Conservation (phyloP, 2,329 filamentous ascomycete genomes). For the Passalora sequoiae region DNA sequence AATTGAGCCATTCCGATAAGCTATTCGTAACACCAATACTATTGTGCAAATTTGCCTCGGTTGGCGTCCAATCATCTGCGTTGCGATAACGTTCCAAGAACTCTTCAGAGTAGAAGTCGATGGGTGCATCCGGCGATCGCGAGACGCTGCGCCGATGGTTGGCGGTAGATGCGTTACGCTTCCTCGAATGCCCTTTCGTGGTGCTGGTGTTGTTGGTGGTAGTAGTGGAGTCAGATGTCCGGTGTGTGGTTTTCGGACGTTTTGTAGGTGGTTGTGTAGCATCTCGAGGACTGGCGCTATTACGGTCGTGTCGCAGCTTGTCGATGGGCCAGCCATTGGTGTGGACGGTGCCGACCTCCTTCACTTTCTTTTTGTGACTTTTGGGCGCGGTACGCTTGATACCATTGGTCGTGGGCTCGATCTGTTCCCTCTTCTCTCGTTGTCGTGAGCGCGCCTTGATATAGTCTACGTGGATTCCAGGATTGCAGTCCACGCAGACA, state of each 20-base stretch:
- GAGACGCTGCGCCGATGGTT: constrained; percentile 67
- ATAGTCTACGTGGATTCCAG: constrained; percentile 62
- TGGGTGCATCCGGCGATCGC: constrained; percentile 54
- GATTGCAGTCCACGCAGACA: constrained; percentile 83
- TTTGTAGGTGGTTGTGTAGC: constrained; percentile 59
- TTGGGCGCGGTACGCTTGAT: constrained; percentile 70
- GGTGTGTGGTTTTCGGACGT: constrained; percentile 76
- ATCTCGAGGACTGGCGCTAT: constrained; percentile 49
- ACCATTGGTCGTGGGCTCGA: constrained; percentile 57
- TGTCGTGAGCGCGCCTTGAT: constrained; percentile 60
- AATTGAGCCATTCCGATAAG: constrained; percentile 72
- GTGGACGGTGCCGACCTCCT: constrained; percentile 56
- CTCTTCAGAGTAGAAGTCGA: constrained; percentile 44
- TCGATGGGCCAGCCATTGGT: constrained; percentile 61
- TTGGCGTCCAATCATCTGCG: constrained; percentile 49
- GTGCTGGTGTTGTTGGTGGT: constrained; percentile 62
- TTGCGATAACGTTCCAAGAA: constrained; percentile 61
- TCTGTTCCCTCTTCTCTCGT: constrained; percentile 26
- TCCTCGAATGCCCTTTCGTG: constrained; percentile 55
- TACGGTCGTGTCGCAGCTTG: constrained; percentile 54
- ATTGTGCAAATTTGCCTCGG: constrained; percentile 70
- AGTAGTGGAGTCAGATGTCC: constrained; percentile 67
- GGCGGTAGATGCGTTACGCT: constrained; percentile 55
- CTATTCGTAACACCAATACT: constrained; percentile 69
- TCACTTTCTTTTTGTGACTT: constrained; percentile 81